Conservation (phyloP, 1,284 basidiomycete genomes). For the Cryptococcus sp. region DNA sequence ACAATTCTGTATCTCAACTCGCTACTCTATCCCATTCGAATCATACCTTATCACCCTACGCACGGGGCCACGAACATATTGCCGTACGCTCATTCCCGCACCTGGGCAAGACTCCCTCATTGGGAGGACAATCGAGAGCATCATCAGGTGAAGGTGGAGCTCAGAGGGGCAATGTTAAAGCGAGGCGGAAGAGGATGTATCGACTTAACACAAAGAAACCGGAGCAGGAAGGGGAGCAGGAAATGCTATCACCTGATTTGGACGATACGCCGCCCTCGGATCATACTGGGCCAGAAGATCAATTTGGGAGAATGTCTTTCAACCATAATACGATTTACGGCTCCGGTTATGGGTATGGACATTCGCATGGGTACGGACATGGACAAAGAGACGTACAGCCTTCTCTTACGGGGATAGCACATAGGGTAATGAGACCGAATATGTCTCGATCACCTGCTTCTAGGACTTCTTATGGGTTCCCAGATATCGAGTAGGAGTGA, state of each 20-base stretch:
- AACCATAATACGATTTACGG: too few species aligned
- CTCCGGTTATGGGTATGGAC: too few species aligned
- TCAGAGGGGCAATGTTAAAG: constrained; percentile 55
- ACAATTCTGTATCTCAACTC: constrained; percentile 73
- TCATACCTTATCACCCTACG: constrained; percentile 87
- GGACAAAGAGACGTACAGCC: neutral
- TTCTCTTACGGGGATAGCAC: constrained; percentile 2
- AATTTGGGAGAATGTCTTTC: too few species aligned
- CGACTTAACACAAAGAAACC: constrained; percentile 53
- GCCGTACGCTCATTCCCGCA: constrained; percentile 78
- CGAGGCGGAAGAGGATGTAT: constrained; percentile 69
- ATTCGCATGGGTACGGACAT: too few species aligned
- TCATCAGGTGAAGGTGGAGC: constrained; percentile 31
- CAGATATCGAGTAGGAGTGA: constrained; percentile 4
- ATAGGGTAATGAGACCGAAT: constrained; percentile 15
- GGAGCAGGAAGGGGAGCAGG: neutral
- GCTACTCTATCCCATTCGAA: constrained; percentile 78
- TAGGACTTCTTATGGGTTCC: constrained; percentile 33
- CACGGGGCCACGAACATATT: constrained; percentile 79
- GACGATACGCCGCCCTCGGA: constrained; percentile 13
- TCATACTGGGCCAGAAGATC: too few species aligned
- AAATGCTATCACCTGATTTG: constrained; percentile 4
- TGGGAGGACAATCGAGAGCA: constrained; percentile 46
- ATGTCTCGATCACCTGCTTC: constrained; percentile 16
- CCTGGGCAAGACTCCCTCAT: constrained; percentile 35